Conservation (phyloP, 345 rosid genomes). For the Atalantia buxifolia region DNA sequence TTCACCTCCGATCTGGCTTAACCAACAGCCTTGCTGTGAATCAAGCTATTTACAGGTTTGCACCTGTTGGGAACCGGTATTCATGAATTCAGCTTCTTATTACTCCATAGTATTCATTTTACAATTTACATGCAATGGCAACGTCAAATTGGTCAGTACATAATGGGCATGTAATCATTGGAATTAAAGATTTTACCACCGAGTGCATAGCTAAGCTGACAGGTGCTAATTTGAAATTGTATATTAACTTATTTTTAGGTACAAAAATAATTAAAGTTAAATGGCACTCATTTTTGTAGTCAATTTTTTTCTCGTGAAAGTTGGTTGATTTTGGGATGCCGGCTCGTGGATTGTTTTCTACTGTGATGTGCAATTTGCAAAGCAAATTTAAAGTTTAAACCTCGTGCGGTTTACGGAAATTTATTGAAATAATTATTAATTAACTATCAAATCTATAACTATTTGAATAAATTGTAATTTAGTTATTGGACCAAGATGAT, state of each 20-base stretch:
- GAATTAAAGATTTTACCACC: background rate
- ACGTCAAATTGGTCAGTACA: background rate
- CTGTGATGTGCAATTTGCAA: no score
- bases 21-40: background rate
- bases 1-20: background rate
- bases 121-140: background rate
- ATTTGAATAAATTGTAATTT: no score
- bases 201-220: background rate
- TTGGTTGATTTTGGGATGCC: no score
- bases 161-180: background rate
- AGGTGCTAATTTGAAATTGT: background rate
- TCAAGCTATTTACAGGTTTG: background rate
- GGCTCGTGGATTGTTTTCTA: no score
- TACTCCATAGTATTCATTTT: background rate
- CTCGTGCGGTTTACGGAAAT: no score
- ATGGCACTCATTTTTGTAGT: background rate
- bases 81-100: background rate
- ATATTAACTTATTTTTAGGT: background rate
- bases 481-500: no score
- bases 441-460: no score
- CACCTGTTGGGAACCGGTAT: background rate
- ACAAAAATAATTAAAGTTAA: background rate
- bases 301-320: background rate
- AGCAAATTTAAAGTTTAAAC: no score
- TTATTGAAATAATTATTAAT: no score